Evolutionary conservation across 2,329 filamentous ascomycete species (phyloP).

Genomic region (Nectriaceae sp.): DNA sequence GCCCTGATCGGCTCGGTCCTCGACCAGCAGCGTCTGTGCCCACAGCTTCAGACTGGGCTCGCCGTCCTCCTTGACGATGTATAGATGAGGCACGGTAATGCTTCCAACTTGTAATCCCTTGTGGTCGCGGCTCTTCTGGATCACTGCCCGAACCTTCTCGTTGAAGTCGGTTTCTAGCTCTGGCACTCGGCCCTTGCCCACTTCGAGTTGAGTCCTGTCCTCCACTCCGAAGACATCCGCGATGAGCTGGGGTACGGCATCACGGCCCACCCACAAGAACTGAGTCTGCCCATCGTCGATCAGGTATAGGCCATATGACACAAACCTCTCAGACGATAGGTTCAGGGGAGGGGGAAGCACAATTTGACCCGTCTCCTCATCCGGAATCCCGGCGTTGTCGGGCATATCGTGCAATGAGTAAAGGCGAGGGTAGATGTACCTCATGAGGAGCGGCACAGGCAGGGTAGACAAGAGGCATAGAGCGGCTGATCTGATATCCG

Average conservation of each 20-base stretch:
- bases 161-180: slow-evolving; percentile 96
- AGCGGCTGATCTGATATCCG: slow-evolving; percentile 89
- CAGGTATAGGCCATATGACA: slow-evolving; percentile 88
- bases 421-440: slow-evolving; percentile 85
- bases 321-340: slow-evolving; percentile 83
- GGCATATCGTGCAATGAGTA: slow-evolving; percentile 97
- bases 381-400: slow-evolving; percentile 83
- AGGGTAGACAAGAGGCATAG: slow-evolving; percentile 93
- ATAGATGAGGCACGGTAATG: slow-evolving; percentile 89
- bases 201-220: slow-evolving; percentile 81
- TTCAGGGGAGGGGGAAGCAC: slow-evolving; percentile 83
- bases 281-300: slow-evolving; percentile 98
- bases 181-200: slow-evolving; percentile 86
- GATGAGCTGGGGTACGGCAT: slow-evolving; percentile 87
- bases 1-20: slow-evolving; percentile 92
- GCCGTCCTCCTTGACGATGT: slow-evolving; percentile 91
- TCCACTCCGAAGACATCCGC: slow-evolving; percentile 87
- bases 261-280: slow-evolving; percentile 94
- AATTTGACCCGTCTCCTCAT: slow-evolving; percentile 85
- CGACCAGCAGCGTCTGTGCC: slow-evolving; percentile 94
- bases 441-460: slow-evolving; percentile 84
- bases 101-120: slow-evolving; percentile 85
- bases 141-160: slow-evolving; percentile 84
- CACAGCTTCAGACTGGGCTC: slow-evolving; percentile 94
- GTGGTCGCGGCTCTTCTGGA: slow-evolving; percentile 91